A percentile compares a stretch with the other conserved stretches of the same genome.
Conservation (phyloP, 306 rosid genomes). For the Castanea mollissima region DNA sequence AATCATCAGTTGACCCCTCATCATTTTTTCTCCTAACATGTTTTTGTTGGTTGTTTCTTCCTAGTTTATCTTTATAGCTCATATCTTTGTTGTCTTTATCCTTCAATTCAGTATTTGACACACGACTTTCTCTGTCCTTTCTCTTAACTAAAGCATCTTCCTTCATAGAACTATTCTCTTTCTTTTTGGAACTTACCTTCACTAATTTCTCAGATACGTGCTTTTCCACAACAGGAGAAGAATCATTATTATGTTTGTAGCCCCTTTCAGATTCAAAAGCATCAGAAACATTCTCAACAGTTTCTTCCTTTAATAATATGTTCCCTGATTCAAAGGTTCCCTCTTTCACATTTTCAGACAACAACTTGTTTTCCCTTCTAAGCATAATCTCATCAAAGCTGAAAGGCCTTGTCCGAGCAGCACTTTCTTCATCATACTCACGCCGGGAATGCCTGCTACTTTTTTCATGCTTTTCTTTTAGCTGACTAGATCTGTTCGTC, state of each 20-base stretch:
- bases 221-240: constrained; percentile 37
- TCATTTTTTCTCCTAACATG: constrained; percentile 7
- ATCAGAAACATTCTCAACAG: constrained; percentile 37
- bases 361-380: constrained; percentile 59
- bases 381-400: constrained; percentile 79
- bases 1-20: constrained; percentile 21
- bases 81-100: constrained; percentile 13
- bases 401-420: constrained; percentile 92
- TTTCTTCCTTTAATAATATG: constrained; percentile 25
- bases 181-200: constrained; percentile 52
- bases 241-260: constrained; percentile 18
- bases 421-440: constrained; percentile 55
- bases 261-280: constrained; percentile 37
- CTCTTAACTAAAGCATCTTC: constrained; percentile 38
- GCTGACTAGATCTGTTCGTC: constrained; percentile 54
- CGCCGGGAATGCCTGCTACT: constrained; percentile 28
- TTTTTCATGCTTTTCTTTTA: constrained; percentile 42
- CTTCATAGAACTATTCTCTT: constrained; percentile 33
- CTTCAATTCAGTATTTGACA: constrained; percentile 35
- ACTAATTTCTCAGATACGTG: constrained; percentile 31
- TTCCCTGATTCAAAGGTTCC: constrained; percentile 31
- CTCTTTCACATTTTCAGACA: constrained; percentile 42
- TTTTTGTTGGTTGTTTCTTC: constrained; percentile 26
- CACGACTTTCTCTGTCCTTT: constrained; percentile 35
- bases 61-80: constrained; percentile 21